Conservation (phyloP, 306 rosid genomes). For the Malus sieversii region DNA sequence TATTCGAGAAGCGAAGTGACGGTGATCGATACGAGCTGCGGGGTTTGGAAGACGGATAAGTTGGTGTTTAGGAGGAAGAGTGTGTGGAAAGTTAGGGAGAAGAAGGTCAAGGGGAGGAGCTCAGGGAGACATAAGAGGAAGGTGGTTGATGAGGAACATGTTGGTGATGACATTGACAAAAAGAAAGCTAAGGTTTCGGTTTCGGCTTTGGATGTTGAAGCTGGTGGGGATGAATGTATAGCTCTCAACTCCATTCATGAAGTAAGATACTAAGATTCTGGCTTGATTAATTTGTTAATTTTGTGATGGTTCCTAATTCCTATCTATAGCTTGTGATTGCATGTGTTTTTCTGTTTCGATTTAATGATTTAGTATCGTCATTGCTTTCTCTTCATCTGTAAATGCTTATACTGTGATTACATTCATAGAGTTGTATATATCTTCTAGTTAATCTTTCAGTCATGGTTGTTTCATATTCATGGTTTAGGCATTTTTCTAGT, state of each 20-base stretch:
- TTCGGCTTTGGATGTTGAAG: constrained; percentile 1
- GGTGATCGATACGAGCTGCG: constrained; percentile 73
- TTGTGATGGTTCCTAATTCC: constrained; percentile 1
- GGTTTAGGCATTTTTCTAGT: background rate
- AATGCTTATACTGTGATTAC: background rate
- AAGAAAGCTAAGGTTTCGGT: constrained; percentile 26
- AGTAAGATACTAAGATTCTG: constrained; percentile 30
- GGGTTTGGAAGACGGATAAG: constrained; percentile 71
- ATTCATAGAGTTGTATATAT: background rate
- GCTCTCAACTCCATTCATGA: constrained; percentile 8
- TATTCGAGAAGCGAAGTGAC: constrained; percentile 84
- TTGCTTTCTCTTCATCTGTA: background rate
- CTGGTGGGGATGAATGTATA: constrained; percentile 6
- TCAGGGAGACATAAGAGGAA: constrained; percentile 56
- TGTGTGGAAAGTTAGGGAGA: constrained; percentile 84
- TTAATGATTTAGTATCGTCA: background rate
- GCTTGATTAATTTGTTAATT: background rate
- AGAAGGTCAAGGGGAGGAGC: constrained; percentile 43
- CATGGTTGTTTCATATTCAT: background rate
- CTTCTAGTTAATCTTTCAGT: background rate
- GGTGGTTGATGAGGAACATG: background rate
- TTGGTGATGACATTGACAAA: constrained; percentile 4
- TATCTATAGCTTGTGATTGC: constrained; percentile 3
- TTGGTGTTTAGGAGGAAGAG: constrained; percentile 61
- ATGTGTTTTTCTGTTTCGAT: constrained; percentile 10